These are phyloP conservation scores for Tuber melanosporum DNA, from an alignment of 495 filamentous ascomycete species.

Conservation along the genomic window DNA sequence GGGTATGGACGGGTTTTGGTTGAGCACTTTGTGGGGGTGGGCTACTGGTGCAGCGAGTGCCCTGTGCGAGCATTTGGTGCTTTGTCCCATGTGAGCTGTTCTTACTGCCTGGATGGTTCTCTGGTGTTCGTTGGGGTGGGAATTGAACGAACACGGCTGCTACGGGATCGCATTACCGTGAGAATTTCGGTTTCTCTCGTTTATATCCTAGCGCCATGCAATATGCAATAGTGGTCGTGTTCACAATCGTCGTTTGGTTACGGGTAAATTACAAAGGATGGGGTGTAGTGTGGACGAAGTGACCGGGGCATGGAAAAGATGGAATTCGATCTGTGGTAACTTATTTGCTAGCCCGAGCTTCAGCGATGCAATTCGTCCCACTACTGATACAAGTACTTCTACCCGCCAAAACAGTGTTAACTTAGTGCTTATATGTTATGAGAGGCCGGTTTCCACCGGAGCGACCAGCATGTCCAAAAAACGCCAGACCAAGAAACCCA, in stretches of 20 bases:
- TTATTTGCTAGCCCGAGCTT: background rate
- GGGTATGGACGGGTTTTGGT: background rate
- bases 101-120: background rate
- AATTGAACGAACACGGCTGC: too few relatives aligned
- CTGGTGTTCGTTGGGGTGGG: background rate
- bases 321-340: background rate
- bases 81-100: background rate
- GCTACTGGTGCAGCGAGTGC: background rate
- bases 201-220: too few relatives aligned
- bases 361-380: background rate
- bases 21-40: background rate
- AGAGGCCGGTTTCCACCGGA: background rate
- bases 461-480: background rate
- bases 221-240: too few relatives aligned
- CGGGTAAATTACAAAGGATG: background rate
- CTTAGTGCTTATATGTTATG: background rate
- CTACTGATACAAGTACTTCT: background rate
- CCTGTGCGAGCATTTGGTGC: background rate
- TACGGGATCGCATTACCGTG: too few relatives aligned
- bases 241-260: too few relatives aligned
- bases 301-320: background rate
- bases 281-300: background rate
- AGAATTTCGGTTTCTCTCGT: too few relatives aligned
- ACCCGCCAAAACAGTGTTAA: background rate
- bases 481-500: background rate